Base-by-base conservation (phyloP, 768 basidiomycete species). In the Agrocybe chaxingu region DNA sequence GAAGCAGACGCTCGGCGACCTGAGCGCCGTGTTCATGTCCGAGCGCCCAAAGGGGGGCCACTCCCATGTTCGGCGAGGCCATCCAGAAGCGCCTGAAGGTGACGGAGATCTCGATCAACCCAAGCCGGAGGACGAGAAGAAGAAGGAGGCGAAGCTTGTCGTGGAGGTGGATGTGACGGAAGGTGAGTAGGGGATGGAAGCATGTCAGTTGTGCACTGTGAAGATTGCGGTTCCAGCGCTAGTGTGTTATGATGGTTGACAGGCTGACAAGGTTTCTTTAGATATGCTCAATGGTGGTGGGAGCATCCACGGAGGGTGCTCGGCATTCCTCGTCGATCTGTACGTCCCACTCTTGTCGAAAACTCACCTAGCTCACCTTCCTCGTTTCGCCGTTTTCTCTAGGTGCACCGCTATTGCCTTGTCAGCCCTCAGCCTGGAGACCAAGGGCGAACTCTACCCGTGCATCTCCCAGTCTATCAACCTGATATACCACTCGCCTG, bases 401-500 rank as follows among this genome's bases (percentile, higher is more conserved):
- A 81, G 79, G 19, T 79, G 81, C 44, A 79, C 81, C 3, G 61
- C 78, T 10, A 50, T 80, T 53, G 69, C 77, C 4, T 63, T 82
- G 24, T 65, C 64, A 10, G 72, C 73, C 7, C 61, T 71, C 4
- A 58, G 36, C 47, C 47, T 55, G 57, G 65, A 35, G 45, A 67
- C 49, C 38, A 57, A 44, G 37, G 67, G 60, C 10, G 51, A 64
- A 0, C 16, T 59, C 4, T 44, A 53, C n/a, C 40, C 24, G 0
- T 69, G 66, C 29, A 80, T 82, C 5, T 79, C 80, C 0, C 79
- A 80, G 54, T 74, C 79, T 1, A 58, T 82, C 31, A 75, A 79
- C 41, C 62, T 80, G 5, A 65, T 79, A 32, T 82, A 78, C 50
- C 81, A 82, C 51, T 76, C 81, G 35, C 81, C 81, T 24, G 81